A percentile compares a stretch with the other conserved stretches of the same genome.
These are phyloP conservation scores for Bruguiera gymnorhiza DNA, from an alignment of 345 rosid genomes.

Conservation along the genomic window DNA sequence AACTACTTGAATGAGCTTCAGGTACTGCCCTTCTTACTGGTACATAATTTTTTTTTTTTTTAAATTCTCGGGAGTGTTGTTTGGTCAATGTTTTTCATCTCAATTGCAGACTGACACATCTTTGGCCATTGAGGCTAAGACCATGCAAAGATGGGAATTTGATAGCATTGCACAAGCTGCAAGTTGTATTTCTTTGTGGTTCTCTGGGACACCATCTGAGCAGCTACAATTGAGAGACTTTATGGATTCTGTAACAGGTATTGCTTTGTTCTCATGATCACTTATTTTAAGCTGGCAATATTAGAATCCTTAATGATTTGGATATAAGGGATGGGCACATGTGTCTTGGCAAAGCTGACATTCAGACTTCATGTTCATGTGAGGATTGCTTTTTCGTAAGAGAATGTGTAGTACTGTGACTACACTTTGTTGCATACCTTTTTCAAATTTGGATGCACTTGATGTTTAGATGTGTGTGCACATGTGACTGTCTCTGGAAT, in stretches of 20 bases:
- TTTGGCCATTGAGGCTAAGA: constrained; percentile 80
- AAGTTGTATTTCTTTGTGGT: constrained; percentile 63
- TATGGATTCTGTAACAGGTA: constrained; percentile 60
- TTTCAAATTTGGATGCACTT: background rate
- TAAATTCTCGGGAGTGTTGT: constrained; percentile 3
- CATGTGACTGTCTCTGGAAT: background rate
- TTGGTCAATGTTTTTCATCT: constrained; percentile 27
- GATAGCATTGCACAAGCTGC: constrained; percentile 82
- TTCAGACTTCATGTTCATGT: too few relatives aligned
- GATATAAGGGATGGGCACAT: background rate
- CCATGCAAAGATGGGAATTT: constrained; percentile 97
- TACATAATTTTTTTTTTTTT: background rate
- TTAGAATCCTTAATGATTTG: background rate
- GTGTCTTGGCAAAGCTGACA: background rate
- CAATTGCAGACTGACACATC: constrained; percentile 82
- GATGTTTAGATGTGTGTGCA: background rate
- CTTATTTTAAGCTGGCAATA: background rate
- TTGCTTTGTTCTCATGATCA: constrained; percentile 12
- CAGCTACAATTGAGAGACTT: constrained; percentile 47
- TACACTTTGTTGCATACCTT: background rate
- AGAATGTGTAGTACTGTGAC: too few relatives aligned
- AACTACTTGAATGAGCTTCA: constrained; percentile 90
- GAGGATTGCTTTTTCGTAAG: too few relatives aligned
- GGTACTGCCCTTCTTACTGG: constrained; percentile 44
- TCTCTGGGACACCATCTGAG: constrained; percentile 66